Percentiles rank a stretch among this genome's conserved stretches.
Conservation (phyloP, 1,284 basidiomycete genomes). For the Boletus mariae region DNA sequence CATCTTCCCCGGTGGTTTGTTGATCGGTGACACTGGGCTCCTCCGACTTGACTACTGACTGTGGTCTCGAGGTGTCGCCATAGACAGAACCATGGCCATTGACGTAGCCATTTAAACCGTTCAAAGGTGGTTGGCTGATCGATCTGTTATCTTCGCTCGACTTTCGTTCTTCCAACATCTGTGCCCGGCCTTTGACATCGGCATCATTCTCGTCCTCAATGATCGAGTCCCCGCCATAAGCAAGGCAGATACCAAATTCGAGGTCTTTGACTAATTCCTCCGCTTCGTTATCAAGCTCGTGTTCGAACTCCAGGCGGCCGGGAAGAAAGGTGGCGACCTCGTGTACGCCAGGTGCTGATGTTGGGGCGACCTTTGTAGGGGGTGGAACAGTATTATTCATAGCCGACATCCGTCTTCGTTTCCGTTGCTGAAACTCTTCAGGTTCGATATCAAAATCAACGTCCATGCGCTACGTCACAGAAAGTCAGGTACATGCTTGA, state of each 20-base stretch:
- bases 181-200: conserved; percentile 64
- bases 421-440: conserved; percentile 82
- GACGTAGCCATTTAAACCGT: conserved; percentile 40
- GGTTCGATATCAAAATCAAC: conserved; percentile 69
- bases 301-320: conserved; percentile 95
- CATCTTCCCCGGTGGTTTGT: conserved; percentile 41
- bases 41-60: conserved; percentile 42
- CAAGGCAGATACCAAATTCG: conserved; percentile 86
- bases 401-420: conserved; percentile 78
- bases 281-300: conserved; percentile 94
- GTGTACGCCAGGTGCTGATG: conserved; percentile 92
- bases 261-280: conserved; percentile 95
- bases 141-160: conserved; percentile 33
- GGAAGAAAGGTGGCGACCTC: conserved; percentile 94
- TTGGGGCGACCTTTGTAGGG: conserved; percentile 71
- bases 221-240: conserved; percentile 85
- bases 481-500: not conserved
- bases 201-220: conserved; percentile 68
- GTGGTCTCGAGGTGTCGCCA: conserved; percentile 41
- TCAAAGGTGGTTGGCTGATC: conserved; percentile 25
- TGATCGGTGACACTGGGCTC: conserved; percentile 38
- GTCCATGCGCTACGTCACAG: conserved; percentile 49
- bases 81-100: conserved; percentile 50
- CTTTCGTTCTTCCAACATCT: conserved; percentile 63
- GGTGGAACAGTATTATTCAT: conserved; percentile 52